A percentile compares a stretch with the other conserved stretches of the same genome.
These are phyloP conservation scores for Benincasa hispida DNA, from an alignment of 306 rosid species.

Conservation along the genomic window DNA sequence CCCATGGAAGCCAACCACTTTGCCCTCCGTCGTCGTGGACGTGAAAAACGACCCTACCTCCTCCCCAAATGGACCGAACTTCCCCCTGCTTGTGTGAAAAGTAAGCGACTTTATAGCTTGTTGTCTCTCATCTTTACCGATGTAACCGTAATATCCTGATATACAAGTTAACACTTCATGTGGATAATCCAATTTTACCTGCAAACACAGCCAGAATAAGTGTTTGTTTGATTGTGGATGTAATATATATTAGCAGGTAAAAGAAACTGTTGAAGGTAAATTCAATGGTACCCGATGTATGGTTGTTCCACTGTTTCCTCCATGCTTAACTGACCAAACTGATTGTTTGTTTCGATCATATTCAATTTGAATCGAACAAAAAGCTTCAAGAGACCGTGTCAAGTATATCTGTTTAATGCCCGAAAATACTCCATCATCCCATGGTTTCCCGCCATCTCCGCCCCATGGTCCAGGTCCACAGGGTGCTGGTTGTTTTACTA, in stretches of 20 bases:
- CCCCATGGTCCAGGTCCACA: constrained; percentile 99
- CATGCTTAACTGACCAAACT: constrained; percentile 87
- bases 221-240: background rate
- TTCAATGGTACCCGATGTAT: constrained; percentile 37
- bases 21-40: constrained; percentile 76
- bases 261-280: background rate
- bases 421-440: constrained; percentile 91
- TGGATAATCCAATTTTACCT: constrained; percentile 77
- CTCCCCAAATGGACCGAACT: constrained; percentile 83
- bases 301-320: constrained; percentile 54
- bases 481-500: constrained; percentile 73
- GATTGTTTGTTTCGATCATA: constrained; percentile 79
- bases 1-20: constrained; percentile 59
- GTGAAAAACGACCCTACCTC: constrained; percentile 84
- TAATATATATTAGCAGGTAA: background rate
- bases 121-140: constrained; percentile 29
- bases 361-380: constrained; percentile 80
- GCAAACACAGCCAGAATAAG: constrained; percentile 6
- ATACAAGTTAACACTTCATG: constrained; percentile 67
- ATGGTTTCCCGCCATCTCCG: constrained; percentile 83
- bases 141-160: constrained; percentile 56
- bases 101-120: constrained; percentile 60
- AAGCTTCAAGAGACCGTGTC: constrained; percentile 49
- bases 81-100: constrained; percentile 58
- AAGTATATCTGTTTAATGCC: constrained; percentile 77